Evolutionary conservation across 495 filamentous ascomycete genomes (phyloP), one percentile per base, ranked within the genome.

Genomic region (Penicillium roqueforti): DNA sequence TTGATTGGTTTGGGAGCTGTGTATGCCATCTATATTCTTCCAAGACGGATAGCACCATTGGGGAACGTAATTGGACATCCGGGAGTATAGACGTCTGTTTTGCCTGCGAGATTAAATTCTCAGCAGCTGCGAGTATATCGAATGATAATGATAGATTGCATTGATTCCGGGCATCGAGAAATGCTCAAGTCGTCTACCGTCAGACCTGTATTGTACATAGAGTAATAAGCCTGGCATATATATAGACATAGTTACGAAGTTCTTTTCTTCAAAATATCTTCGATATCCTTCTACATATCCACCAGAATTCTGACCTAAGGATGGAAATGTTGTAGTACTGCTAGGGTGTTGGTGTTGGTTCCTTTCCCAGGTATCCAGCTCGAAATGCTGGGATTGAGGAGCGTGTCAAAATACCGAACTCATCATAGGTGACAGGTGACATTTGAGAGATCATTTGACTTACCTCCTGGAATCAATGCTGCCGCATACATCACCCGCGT

Each of bases 1-100:
- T 40, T 85, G 9, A 79, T 91, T 20, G 88, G 91, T 9, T 70
- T 89, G 36, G 68, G 75, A 5, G 82, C 80, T 37, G 69, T 95
- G 4, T 93, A 87, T 64, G 57, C 76, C 5, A 80, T 90, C 36
- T 96, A 95, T 66, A 83, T 91, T 47, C 74, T 93, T 6, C 91
- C 91, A 0, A 76, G 89, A 53, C 80, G 71, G 39, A 54, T 87
- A 26, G 80, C 84, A 18, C 73, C 76, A 2, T 63, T 89, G 68
- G 80, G 88, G 57, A 69, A 74, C 25, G 55, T 92, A 16, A 65
- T 95, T 44, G 91, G 91, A 1, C 68, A 92, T 63, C 91, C 91
- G 0, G 91, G 90, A 9, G 77, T 91, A 58, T 86, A 75, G 56
- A 46, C 9, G 20, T 28, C 29, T 56, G 43, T 48, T 4, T 26